Conservation (phyloP, 257 asterid species). For the Haberlea rhodopensis region DNA sequence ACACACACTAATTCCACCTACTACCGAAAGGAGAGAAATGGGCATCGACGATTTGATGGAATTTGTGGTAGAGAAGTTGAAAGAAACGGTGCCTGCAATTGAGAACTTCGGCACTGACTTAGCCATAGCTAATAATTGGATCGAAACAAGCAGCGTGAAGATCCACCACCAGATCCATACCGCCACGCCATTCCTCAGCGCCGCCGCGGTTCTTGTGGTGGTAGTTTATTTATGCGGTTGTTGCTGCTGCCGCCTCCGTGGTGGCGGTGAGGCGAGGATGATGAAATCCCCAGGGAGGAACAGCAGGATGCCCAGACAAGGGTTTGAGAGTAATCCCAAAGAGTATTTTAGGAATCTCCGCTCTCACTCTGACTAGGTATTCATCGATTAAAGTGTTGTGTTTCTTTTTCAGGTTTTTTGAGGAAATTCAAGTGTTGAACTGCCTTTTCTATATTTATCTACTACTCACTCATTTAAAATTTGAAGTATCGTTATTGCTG, state of each 20-base stretch:
- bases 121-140: conserved; percentile 14
- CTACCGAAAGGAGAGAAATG: conserved; percentile 9
- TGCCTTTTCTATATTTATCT: too few relatives aligned
- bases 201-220: background rate
- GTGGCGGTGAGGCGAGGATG: conserved; percentile 10
- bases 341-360: conserved; percentile 25
- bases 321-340: conserved; percentile 24
- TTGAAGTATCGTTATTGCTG: too few relatives aligned
- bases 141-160: conserved; percentile 23
- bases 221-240: conserved; percentile 11
- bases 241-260: conserved; percentile 18
- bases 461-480: too few relatives aligned
- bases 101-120: conserved; percentile 6
- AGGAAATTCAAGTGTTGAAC: too few relatives aligned
- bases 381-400: too few relatives aligned
- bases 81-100: conserved; percentile 3
- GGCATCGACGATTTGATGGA: conserved; percentile 23
- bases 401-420: too few relatives aligned
- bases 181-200: conserved; percentile 20
- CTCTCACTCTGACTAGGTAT: conserved; percentile 9
- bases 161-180: conserved; percentile 28
- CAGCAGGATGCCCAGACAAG: conserved; percentile 20
- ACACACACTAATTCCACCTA: too few relatives aligned
- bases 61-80: conserved; percentile 18
- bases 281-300: conserved; percentile 35